A percentile compares a stretch with the other conserved stretches of the same genome.
These are phyloP conservation scores for Gastrolobium bilobum DNA, from an alignment of 306 rosid genomes.

Conservation along the genomic window DNA sequence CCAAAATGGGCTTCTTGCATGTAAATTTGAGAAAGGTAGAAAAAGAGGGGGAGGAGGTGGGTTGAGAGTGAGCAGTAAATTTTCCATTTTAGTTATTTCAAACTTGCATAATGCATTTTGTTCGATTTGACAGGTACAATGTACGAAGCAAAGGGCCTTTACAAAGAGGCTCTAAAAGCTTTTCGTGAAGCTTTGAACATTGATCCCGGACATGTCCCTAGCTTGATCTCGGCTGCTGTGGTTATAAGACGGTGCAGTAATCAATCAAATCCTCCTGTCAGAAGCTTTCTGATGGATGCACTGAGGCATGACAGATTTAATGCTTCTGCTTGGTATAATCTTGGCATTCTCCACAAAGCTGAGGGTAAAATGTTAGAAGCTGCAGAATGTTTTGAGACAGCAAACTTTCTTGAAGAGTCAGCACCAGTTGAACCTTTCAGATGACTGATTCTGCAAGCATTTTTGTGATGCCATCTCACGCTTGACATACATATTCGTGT, in stretches of 20 bases:
- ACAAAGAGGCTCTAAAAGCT: constrained; percentile 77
- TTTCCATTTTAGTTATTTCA: constrained; percentile 17
- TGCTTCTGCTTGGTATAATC: constrained; percentile 85
- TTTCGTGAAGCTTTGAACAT: constrained; percentile 67
- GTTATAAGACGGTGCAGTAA: constrained; percentile 65
- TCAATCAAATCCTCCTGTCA: constrained; percentile 55
- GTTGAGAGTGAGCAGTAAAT: not conserved
- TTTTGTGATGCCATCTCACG: constrained; percentile 30
- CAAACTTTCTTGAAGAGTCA: constrained; percentile 76
- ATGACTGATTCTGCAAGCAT: constrained; percentile 47
- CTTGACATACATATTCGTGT: constrained; percentile 31
- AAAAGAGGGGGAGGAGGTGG: not conserved
- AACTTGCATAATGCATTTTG: not conserved
- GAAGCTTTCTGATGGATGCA: constrained; percentile 85
- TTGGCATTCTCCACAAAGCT: constrained; percentile 70
- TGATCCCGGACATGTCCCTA: constrained; percentile 75
- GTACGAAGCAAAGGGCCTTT: constrained; percentile 69
- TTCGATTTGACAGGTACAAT: constrained; percentile 63
- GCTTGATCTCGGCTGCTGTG: constrained; percentile 79
- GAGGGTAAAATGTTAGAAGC: constrained; percentile 72
- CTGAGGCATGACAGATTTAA: constrained; percentile 71
- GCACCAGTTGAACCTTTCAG: constrained; percentile 93
- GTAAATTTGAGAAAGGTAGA: constrained; percentile 3
- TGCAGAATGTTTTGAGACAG: constrained; percentile 82
- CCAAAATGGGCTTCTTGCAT: not conserved